Evolutionary conservation across 495 filamentous ascomycete genomes (phyloP).

Genomic region (Neurospora sp.): DNA sequence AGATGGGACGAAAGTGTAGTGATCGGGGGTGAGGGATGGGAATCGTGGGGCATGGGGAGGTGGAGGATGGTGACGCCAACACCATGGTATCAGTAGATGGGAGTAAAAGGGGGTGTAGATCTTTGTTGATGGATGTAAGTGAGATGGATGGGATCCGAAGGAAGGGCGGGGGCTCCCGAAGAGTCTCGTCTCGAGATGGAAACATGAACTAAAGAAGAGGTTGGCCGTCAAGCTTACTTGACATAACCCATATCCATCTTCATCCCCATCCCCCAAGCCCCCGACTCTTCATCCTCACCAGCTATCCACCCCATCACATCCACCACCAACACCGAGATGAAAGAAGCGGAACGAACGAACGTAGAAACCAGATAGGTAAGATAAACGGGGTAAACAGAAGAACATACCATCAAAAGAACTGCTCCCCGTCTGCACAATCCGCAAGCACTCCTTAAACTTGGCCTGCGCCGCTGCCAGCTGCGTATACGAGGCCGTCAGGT

Average conservation of each 20-base stretch:
- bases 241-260: not conserved
- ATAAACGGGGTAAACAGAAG: not conserved
- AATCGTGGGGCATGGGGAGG: not conserved
- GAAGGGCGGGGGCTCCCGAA: not conserved
- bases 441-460: constrained; percentile 85
- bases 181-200: not conserved
- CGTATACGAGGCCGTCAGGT: constrained; percentile 78
- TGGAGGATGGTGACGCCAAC: not conserved
- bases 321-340: not conserved
- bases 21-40: not conserved
- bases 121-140: not conserved
- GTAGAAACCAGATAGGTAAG: not conserved
- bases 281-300: not conserved
- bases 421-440: constrained; percentile 52
- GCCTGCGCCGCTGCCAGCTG: constrained; percentile 81
- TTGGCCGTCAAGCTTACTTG: not conserved
- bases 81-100: not conserved
- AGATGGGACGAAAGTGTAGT: not conserved
- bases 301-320: not conserved
- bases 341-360: not conserved
- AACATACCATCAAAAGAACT: constrained; percentile 27
- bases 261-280: not conserved
- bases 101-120: not conserved
- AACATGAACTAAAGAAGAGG: not conserved
- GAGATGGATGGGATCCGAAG: not conserved